phyloP scores from a whole-genome alignment of 2,329 filamentous ascomycete genomes.

The Parastagonospora avenae region DNA sequence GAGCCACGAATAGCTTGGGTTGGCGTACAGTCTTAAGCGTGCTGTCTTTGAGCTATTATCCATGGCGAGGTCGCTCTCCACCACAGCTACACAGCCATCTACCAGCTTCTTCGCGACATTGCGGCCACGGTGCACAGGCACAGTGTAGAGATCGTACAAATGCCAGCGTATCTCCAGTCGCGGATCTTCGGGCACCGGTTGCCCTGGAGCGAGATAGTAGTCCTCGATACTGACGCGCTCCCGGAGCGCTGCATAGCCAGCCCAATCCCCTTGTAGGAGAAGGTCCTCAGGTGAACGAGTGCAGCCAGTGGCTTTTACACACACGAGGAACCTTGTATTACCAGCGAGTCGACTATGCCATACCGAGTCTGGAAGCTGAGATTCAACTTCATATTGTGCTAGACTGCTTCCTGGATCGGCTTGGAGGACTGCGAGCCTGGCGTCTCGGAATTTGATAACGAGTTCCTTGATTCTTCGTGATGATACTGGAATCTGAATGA shows the following conservation, averaged over 20 bases:
- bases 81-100: constrained; percentile 3
- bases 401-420: constrained; percentile 21
- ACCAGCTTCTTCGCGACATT: constrained; percentile 16
- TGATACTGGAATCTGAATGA: constrained; percentile 15
- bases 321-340: constrained; percentile 5
- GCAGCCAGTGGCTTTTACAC: constrained; percentile 1
- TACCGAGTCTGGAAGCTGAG: constrained; percentile 6
- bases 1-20: constrained; percentile 11
- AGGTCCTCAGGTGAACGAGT: constrained; percentile 2
- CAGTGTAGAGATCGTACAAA: constrained; percentile 21
- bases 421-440: constrained; percentile 21
- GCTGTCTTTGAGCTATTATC: not conserved
- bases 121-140: constrained; percentile 12
- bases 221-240: constrained; percentile 17
- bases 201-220: constrained; percentile 19
- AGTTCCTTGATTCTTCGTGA: constrained; percentile 14
- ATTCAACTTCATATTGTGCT: constrained; percentile 15
- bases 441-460: constrained; percentile 16
- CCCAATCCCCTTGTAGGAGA: constrained; percentile 22
- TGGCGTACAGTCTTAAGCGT: constrained; percentile 18
- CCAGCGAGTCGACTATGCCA: constrained; percentile 18
- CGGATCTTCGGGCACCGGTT: constrained; percentile 12
- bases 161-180: constrained; percentile 22
- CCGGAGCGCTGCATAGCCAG: constrained; percentile 18
- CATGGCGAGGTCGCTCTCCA: not conserved